Conservation (phyloP, 2,329 filamentous ascomycete species). For the Mycocentrospora acerina region DNA sequence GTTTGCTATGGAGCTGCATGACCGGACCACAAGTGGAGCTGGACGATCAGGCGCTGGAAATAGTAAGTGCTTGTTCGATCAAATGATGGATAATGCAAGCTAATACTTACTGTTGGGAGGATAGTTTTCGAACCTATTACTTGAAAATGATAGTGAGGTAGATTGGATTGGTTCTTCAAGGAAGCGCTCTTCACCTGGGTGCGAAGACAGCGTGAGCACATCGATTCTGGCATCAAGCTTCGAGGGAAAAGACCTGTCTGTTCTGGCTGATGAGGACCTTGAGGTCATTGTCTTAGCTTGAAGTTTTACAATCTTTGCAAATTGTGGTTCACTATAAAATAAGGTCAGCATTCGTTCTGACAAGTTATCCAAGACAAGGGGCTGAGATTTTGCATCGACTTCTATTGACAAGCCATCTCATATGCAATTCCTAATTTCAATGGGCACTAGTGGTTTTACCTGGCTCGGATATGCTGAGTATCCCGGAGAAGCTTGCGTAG, state of each 20-base stretch:
- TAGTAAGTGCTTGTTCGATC: slow-evolving; percentile 2
- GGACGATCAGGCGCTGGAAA: slow-evolving; percentile 29
- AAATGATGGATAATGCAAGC: not conserved
- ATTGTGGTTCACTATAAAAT: no score
- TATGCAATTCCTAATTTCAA: no score
- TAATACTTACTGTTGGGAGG: slow-evolving; percentile 14
- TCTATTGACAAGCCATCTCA: no score
- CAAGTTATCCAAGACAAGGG: no score
- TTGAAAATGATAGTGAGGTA: not conserved
- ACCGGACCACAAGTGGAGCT: slow-evolving; percentile 22
- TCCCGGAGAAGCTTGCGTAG: slow-evolving; percentile 17
- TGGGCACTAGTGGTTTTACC: not conserved
- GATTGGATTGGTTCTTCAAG: no score
- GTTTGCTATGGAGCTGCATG: slow-evolving; percentile 8
- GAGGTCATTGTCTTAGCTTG: no score
- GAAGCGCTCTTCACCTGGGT: slow-evolving; percentile 1
- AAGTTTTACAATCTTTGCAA: no score
- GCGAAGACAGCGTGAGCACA: slow-evolving; percentile 3
- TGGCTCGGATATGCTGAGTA: slow-evolving; percentile 9
- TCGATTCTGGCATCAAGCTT: slow-evolving; percentile 3
- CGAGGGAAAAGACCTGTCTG: not conserved
- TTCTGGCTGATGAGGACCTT: no score
- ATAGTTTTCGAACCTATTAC: not conserved
- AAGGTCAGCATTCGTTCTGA: no score
- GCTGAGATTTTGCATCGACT: no score